Evolutionary conservation across 257 asterid genomes (phyloP), one percentile per base, ranked within the genome.

Genomic region (Pogostemon cablin): DNA sequence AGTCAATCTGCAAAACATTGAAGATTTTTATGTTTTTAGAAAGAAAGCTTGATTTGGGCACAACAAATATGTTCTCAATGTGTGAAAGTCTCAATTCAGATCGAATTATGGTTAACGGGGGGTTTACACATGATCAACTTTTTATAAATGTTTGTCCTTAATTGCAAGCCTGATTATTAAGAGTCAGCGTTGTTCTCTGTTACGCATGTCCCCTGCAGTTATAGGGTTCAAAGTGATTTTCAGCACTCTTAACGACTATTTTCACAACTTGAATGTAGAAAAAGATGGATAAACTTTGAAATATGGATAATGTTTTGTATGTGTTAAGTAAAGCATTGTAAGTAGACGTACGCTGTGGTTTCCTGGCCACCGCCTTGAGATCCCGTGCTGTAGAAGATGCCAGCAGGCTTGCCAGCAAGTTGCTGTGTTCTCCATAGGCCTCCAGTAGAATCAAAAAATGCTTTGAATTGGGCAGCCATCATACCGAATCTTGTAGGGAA

Each of bases 341-440:
- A 43, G 52, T 12, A 47, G 75, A 66, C 46, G 66, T 79, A 90
- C 90, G 97, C 85, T 3, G 97, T 90, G 46, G 92, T 88, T 81
- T 90, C 96, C 68, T 90, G 97, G 49, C 96, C 97, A 46, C 97
- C 96, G 3, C 97, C 92, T 78, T 90, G 96, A 78, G 95, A 90
- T 62, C 97, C 96, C 52, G 97, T 88, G 88, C 96, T 83, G 76
- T 80, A 88, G 86, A 90, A 90, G 72, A 90, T 79, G 47, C 93
- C 97, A 12, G 97, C 97, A 20, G 97, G 96, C 78, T 88, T 90
- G 39, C 97, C 97, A 3, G 97, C 97, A 5, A 90, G 92, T 70
- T 85, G 88, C 70, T 86, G 96, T 54, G 97, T 79, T 78, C 93
- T 90, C 97, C 97, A 90, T 11, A 85, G 86, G 66, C 95, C 90